These are phyloP conservation scores for Arachis monticola DNA, from an alignment of 331 rosid genomes.

Conservation along the genomic window DNA sequence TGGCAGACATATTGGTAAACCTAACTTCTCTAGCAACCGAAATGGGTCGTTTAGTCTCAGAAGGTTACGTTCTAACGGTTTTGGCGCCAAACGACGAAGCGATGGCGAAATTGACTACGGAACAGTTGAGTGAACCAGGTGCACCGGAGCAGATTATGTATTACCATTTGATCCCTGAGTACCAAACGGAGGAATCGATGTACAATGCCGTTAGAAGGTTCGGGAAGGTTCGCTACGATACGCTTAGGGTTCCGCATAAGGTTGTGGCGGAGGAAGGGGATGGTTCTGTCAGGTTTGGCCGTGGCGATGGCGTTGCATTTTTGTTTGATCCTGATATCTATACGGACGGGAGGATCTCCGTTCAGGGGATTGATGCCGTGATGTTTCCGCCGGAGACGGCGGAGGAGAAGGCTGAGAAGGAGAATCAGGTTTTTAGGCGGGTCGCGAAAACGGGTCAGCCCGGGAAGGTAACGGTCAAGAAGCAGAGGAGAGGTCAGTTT, in stretches of 20 bases:
- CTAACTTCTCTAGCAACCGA: constrained; percentile 76
- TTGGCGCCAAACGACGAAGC: constrained; percentile 89
- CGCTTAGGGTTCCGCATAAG: constrained; percentile 75
- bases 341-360: constrained; percentile 79
- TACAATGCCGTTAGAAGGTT: constrained; percentile 80
- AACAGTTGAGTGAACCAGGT: constrained; percentile 87
- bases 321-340: constrained; percentile 86
- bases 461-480: constrained; percentile 51
- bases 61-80: constrained; percentile 77
- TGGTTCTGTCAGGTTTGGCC: constrained; percentile 86
- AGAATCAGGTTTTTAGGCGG: neutral
- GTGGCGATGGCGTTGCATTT: constrained; percentile 72
- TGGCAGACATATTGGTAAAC: constrained; percentile 84
- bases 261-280: constrained; percentile 87
- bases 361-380: constrained; percentile 84
- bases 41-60: constrained; percentile 81
- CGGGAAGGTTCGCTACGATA: constrained; percentile 72
- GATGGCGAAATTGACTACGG: constrained; percentile 87
- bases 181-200: constrained; percentile 90
- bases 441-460: constrained; percentile 41
- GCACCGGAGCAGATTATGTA: constrained; percentile 88
- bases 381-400: constrained; percentile 62
- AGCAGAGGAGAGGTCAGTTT: constrained; percentile 72
- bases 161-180: constrained; percentile 77
- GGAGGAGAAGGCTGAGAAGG: constrained; percentile 38